phyloP scores from a whole-genome alignment of 495 filamentous ascomycete species.

The Chlorociboria aeruginascens region DNA sequence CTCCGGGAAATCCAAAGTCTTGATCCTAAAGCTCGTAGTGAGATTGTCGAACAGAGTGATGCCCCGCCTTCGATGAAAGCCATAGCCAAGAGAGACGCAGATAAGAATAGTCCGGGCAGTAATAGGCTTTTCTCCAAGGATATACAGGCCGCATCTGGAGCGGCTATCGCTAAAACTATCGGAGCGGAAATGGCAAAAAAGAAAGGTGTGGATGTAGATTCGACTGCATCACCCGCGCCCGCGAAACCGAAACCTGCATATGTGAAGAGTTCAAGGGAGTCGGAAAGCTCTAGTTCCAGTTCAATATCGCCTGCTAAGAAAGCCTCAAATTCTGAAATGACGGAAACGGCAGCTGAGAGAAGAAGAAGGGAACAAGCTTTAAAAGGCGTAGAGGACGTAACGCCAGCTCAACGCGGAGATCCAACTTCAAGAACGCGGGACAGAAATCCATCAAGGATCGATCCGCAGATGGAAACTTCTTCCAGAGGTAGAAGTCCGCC shows the following conservation, averaged over 20 bases:
- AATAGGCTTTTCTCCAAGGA: constrained; percentile 11
- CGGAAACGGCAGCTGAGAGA: constrained; percentile 50
- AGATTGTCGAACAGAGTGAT: constrained; percentile 57
- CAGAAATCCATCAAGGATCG: background rate
- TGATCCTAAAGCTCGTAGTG: constrained; percentile 61
- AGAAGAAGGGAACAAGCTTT: constrained; percentile 55
- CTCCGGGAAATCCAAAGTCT: constrained; percentile 70
- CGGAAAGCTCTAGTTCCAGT: too few species aligned
- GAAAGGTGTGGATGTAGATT: constrained; percentile 4
- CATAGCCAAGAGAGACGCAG: constrained; percentile 37
- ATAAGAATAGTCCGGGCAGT: constrained; percentile 4
- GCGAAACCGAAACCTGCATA: too few species aligned
- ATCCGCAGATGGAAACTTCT: too few species aligned
- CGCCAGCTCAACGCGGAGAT: constrained; percentile 9
- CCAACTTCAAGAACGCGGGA: background rate
- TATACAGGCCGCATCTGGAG: background rate
- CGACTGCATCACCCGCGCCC: background rate
- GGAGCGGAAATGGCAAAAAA: constrained; percentile 6
- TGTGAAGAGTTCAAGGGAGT: too few species aligned
- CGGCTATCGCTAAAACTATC: background rate
- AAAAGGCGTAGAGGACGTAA: constrained; percentile 23
- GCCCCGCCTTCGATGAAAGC: constrained; percentile 44
- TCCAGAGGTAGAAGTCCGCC: background rate
- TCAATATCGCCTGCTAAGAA: background rate
- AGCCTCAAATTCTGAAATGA: background rate